Evolutionary conservation across 768 basidiomycete genomes (phyloP), one percentile per base, ranked within the genome.

Genomic region (Xerocomus potaroensis): DNA sequence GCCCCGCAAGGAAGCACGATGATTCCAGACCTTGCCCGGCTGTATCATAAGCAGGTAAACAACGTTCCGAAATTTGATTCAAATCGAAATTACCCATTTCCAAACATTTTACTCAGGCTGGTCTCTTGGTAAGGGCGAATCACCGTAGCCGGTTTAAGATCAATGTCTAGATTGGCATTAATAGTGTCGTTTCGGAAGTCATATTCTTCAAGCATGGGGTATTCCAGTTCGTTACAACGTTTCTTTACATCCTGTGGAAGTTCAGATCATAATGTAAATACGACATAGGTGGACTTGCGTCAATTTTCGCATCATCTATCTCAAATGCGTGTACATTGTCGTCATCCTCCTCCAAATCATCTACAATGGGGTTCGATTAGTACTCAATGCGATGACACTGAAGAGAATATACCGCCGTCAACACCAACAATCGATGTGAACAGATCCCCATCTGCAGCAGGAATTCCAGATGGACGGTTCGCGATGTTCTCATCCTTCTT

Each of bases 91-190:
- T 66, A 92, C 90, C 93, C 96, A 65, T 99, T 98, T 43, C 96
- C 95, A 67, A 99, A 99, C 96, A 99, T 99, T 71, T 99, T 99
- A 55, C 91, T 93, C 34, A 99, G 72, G 63, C 90, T 93, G 43
- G 96, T 99, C 70, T 98, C 95, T 67, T 99, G 96, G 68, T 99
- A 99, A 12, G 96, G 92, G 45, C 96, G 80, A 62, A 99, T 96
- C 51, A 95, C 87, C 3, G 96, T 98, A 29, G 92, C 88, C 3
- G 96, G 96, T 65, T 99, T 99, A 44, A 99, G 79, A 67, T 99
- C 96, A 47, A 99, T 99, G 62, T 99, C 96, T 36, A 99, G 77
- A 67, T 97, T 95, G 23, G 96, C 80, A 62, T 99, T 99, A 55
- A 93, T 72, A 0, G 90, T 92, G 64, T 99, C 96, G 62, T 98